Evolutionary conservation across 176 grass and related monocot species (phyloP), one percentile per base, ranked within the genome.

Genomic region (Eremochloa ophiuroides): DNA sequence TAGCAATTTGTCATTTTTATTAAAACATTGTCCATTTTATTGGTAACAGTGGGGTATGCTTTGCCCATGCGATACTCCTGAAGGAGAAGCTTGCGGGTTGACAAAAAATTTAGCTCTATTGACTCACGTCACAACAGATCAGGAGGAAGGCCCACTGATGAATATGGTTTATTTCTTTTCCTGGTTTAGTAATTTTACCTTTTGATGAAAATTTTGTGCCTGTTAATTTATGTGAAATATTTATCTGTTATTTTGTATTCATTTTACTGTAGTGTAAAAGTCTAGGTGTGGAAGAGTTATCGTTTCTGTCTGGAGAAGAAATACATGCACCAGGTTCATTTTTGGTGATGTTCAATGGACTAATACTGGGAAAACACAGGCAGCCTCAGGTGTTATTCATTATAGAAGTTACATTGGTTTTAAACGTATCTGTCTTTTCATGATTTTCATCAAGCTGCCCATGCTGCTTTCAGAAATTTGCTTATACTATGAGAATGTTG

Each of bases 71-170:
- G 95, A 98, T 81, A 98, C 95, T 62, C 95, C 95, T 63, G 95
- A 98, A 95, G 95, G 95, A 83, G 92, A 98, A 91, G 92, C 88
- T 80, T 98, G 95, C 61, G 95, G 95, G 37, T 87, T 98, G 79
- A 98, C 90, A 67, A 98, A 98, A 95, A 94, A 98, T 85, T 91
- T 98, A 77, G 92, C 95, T 78, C 85, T 98, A 56, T 84, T 98
- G 82, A 85, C 95, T 79, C 95, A 95, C 17, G 92, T 98, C 75
- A 98, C 95, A 82, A 95, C 95, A 78, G 92, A 98, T 87, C 86
- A 95, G 68, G 92, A 91, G 68, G 92, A 98, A 69, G 86, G 86
- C 31, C 95, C 90, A 58, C 78, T 98, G 59, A 88, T 93, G 64
- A 88, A 81, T 83, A 75, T 98, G 90, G 95, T 98, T 80, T 74